Percentiles rank a stretch among this genome's conserved stretches.
These are phyloP conservation scores for Mycena polygramma DNA, from an alignment of 768 basidiomycete species.

Conservation along the genomic window DNA sequence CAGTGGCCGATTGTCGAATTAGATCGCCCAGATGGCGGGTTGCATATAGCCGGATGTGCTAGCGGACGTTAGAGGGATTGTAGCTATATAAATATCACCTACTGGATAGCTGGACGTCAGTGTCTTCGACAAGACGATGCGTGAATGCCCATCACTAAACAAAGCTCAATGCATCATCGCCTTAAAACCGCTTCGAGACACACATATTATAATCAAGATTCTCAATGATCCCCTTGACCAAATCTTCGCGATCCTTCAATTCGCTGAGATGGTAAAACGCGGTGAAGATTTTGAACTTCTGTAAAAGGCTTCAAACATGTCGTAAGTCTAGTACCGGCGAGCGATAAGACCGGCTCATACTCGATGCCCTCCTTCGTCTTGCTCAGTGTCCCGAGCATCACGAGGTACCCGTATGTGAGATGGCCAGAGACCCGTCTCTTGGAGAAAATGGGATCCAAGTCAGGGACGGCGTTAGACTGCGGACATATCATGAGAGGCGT, in stretches of 20 bases:
- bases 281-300: constrained; percentile 94
- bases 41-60: constrained; percentile 92
- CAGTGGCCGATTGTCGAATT: constrained; percentile 72
- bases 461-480: constrained; percentile 80
- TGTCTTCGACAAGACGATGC: constrained; percentile 94
- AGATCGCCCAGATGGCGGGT: constrained; percentile 89
- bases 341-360: constrained; percentile 56
- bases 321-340: constrained; percentile 14
- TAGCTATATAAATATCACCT: constrained; percentile 23
- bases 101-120: constrained; percentile 94
- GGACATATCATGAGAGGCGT: not conserved
- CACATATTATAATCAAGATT: constrained; percentile 93
- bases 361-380: constrained; percentile 91
- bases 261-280: constrained; percentile 97
- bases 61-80: not conserved
- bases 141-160: constrained; percentile 90
- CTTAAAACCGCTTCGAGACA: constrained; percentile 45
- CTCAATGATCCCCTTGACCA: constrained; percentile 92
- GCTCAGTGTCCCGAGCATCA: constrained; percentile 94
- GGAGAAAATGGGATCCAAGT: constrained; percentile 87
- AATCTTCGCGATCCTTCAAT: constrained; percentile 89
- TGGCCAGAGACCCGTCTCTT: constrained; percentile 85
- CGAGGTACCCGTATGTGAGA: constrained; percentile 92
- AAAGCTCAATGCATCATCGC: constrained; percentile 28
- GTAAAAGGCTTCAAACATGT: constrained; percentile 74